Base-by-base conservation (phyloP, 768 basidiomycete genomes). In the Podaxis sp. region DNA sequence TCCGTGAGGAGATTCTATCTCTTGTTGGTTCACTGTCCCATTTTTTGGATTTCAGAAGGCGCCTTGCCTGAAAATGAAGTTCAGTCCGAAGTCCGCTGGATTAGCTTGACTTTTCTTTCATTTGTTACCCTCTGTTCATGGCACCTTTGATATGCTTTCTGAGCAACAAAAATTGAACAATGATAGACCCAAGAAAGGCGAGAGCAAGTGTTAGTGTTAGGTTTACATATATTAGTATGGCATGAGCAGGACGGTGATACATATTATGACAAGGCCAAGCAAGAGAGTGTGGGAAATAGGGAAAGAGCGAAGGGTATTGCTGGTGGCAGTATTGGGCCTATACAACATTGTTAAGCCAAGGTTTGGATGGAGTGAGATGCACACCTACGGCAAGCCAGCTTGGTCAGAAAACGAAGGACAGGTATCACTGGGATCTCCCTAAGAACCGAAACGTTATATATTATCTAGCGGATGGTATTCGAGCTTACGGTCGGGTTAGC, bases 391-490 rank as follows among this genome's bases (percentile, higher is more conserved):
- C 63, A 88, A 71, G 27, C 85, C 85, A 67, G 84, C 83, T 54
- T 79, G 71, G 66, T 89, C 88, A 43, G 90, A 91, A 70, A 82
- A 91, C 0, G 90, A 91, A 27, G 87, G 81, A 69, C 90, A 92
- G 40, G 84, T 82, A 56, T 81, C 74, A 64, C 78, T 83, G 25
- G 68, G 65, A 66, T 75, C 78, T 49, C 75, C 75, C 81, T 83
- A 24, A 9, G 27, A 7, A 22, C 19, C 4, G 7, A 15, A 17
- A n/a, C 6, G 27, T 49, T 2, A 40, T 50, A 46, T 12, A 56
- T 51, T 49, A 25, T 22, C 40, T 13, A 50, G 36, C 27, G 29
- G 11, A 33, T 12, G n/a, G 19, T n/a, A 6, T 50, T 43, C 17
- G 50, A 46, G 73, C 77, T 63, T 63, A 88, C 88, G 29, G 78